Evolutionary conservation across 352 stramenopile genomes (phyloP).

Genomic region (Globisporangium solare): DNA sequence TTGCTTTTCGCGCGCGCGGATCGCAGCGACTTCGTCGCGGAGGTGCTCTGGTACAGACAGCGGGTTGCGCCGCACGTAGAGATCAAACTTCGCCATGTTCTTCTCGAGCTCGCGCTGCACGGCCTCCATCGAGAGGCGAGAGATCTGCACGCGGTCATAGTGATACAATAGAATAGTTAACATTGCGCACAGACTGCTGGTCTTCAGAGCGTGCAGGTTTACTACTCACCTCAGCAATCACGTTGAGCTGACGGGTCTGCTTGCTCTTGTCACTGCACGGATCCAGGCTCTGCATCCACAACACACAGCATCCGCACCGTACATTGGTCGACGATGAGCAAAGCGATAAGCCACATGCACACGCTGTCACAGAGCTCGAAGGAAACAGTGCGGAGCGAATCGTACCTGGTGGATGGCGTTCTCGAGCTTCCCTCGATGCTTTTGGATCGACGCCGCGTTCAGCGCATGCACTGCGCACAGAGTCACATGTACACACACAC

Average conservation of each 20-base stretch:
- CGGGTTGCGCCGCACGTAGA: slow-evolving; percentile 10
- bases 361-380: too few relatives aligned
- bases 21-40: slow-evolving; percentile 5
- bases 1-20: slow-evolving; percentile 8
- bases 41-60: slow-evolving; percentile 5
- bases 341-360: not conserved
- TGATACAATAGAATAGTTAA: not conserved
- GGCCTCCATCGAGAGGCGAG: slow-evolving; percentile 10
- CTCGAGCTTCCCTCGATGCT: slow-evolving; percentile 9
- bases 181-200: not conserved
- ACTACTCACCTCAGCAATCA: slow-evolving; percentile 8
- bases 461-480: slow-evolving; percentile 5
- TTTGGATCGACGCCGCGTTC: slow-evolving; percentile 9
- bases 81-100: slow-evolving; percentile 12
- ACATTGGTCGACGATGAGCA: not conserved
- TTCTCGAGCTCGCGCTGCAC: slow-evolving; percentile 13
- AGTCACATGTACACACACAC: not conserved
- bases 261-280: slow-evolving; percentile 7
- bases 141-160: not conserved
- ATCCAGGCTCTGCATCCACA: slow-evolving; percentile 6
- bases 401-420: slow-evolving; percentile 9
- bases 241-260: slow-evolving; percentile 12
- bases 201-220: not conserved
- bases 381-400: not conserved
- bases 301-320: not conserved